phyloP scores from a whole-genome alignment of 2,329 filamentous ascomycete genomes.

The Alternaria sp. region DNA sequence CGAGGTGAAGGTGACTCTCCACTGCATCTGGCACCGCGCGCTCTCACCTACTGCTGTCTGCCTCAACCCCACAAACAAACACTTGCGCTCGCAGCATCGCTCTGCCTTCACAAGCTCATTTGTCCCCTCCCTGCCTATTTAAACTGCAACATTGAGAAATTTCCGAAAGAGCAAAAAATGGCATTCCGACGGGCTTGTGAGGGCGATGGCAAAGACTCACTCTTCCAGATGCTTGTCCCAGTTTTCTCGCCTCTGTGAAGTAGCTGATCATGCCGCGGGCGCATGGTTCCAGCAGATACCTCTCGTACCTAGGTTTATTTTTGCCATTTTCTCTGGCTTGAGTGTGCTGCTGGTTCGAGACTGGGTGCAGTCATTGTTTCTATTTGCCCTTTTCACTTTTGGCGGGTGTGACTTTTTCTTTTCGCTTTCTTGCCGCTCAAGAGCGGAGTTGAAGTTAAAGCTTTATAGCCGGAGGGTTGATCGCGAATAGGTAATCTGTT shows the following conservation, averaged over 20 bases:
- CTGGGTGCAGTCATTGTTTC: not conserved
- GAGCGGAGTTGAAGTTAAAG: not conserved
- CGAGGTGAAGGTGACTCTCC: not conserved
- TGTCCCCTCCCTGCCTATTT: not conserved
- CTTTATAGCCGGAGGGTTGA: not conserved
- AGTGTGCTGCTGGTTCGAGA: not conserved
- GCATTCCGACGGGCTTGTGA: not conserved
- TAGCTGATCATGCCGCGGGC: not conserved
- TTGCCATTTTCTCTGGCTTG: not conserved
- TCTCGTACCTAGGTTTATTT: not conserved
- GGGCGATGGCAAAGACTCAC: not conserved
- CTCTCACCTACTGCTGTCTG: not conserved
- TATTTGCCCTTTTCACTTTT: not conserved
- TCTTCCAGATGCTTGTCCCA: not conserved
- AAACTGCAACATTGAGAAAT: not conserved
- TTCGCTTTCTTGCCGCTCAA: not conserved
- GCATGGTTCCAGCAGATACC: constrained; percentile 1
- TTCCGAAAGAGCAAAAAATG: not conserved
- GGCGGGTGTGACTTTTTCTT: not conserved
- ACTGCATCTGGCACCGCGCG: not conserved
- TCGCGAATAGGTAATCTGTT: not conserved
- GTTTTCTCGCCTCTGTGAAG: constrained; percentile 1
- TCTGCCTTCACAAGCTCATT: not conserved
- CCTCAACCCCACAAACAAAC: not conserved
- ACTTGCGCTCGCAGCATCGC: not conserved